Conservation (phyloP, 2,329 filamentous ascomycete genomes). For the Paramyrothecium roridum region DNA sequence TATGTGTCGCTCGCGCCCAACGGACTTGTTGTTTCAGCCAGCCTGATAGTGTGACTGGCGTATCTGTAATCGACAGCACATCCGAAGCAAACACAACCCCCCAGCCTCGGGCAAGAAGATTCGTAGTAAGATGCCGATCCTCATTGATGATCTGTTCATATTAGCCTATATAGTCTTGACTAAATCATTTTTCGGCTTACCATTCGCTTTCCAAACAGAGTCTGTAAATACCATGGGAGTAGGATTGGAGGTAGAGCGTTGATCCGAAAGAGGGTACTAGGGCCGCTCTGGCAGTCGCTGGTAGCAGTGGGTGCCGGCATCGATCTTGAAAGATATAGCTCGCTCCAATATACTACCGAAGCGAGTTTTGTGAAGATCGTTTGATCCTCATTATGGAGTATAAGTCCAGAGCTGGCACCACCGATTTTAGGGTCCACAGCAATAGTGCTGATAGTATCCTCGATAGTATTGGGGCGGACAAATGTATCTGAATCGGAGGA, state of each 20-base stretch:
- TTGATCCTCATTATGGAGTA: conserved; percentile 17
- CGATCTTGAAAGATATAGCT: conserved; percentile 19
- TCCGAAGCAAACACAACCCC: conserved; percentile 22
- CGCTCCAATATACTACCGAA: conserved; percentile 19
- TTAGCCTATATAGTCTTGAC: not conserved
- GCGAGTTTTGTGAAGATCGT: conserved; percentile 14
- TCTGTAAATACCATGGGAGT: conserved; percentile 19
- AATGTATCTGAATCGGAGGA: conserved; percentile 20
- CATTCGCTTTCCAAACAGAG: conserved; percentile 18
- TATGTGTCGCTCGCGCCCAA: conserved; percentile 19
- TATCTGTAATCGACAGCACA: conserved; percentile 17
- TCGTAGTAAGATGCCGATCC: conserved; percentile 19
- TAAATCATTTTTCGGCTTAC: not conserved
- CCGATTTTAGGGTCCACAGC: conserved; percentile 13
- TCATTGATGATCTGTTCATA: conserved; percentile 18
- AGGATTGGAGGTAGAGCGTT: conserved; percentile 16
- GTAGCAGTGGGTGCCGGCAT: conserved; percentile 16
- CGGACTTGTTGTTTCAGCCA: conserved; percentile 20
- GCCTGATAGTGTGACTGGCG: conserved; percentile 16
- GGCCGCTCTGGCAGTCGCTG: conserved; percentile 20
- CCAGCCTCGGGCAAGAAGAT: conserved; percentile 20
- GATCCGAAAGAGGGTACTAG: conserved; percentile 17
- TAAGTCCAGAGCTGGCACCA: conserved; percentile 18
- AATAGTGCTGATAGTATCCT: conserved; percentile 14
- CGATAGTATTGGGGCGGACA: conserved; percentile 13